Percentiles rank a stretch among this genome's conserved stretches.
phyloP scores from a whole-genome alignment of 345 rosid species.

The Luvunga scandens region DNA sequence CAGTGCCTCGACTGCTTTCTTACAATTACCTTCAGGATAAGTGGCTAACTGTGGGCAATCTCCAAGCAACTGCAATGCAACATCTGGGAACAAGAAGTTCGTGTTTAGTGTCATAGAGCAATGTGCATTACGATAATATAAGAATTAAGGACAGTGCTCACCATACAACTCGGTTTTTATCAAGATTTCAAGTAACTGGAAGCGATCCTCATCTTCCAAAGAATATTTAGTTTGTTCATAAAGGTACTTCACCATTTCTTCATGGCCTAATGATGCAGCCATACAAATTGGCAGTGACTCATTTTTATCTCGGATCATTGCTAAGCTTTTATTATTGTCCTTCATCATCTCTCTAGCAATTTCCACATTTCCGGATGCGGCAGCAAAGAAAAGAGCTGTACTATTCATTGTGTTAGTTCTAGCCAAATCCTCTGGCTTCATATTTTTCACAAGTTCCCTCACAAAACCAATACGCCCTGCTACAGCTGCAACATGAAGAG shows the following conservation, averaged over 20 bases:
- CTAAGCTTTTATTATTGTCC: background rate
- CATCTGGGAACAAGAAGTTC: background rate
- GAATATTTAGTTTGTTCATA: background rate
- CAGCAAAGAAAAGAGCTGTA: constrained; percentile 13
- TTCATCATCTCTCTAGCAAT: constrained; percentile 7
- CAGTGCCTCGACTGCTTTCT: constrained; percentile 7
- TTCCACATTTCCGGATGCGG: constrained; percentile 2
- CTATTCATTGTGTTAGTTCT: background rate
- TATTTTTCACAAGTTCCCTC: background rate
- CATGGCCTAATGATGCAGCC: constrained; percentile 13
- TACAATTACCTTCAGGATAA: background rate
- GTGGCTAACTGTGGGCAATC: background rate
- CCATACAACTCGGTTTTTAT: background rate
- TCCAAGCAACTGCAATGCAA: background rate
- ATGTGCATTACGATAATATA: background rate
- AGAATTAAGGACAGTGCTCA: background rate
- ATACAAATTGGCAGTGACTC: background rate
- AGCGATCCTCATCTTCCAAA: background rate
- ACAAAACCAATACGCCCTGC: constrained; percentile 7
- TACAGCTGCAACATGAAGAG: constrained; percentile 19
- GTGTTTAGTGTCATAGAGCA: too few species aligned
- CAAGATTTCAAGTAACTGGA: background rate
- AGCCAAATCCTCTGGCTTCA: background rate
- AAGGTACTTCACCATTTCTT: background rate
- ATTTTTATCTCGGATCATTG: background rate